Percentiles rank a stretch among this genome's conserved stretches.
phyloP scores from a whole-genome alignment of 2,329 filamentous ascomycete genomes.

The Cadophora malorum region DNA sequence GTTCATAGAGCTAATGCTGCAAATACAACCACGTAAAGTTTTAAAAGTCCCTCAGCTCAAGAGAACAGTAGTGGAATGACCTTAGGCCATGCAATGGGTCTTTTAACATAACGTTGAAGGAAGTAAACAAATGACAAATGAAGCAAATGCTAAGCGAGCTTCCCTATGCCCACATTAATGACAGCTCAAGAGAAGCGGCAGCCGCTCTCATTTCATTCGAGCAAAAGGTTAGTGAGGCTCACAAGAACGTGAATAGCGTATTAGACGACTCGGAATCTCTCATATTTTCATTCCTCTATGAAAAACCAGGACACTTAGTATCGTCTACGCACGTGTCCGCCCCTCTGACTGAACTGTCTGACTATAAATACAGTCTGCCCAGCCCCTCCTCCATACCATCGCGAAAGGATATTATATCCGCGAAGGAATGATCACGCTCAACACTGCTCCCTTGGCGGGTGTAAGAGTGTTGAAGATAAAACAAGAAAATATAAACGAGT shows the following conservation, averaged over 20 bases:
- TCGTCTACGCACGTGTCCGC: background rate
- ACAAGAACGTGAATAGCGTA: background rate
- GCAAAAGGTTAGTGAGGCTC: too few species aligned
- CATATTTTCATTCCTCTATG: background rate
- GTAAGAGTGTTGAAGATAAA: background rate
- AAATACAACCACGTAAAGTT: background rate
- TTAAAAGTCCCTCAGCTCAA: too few species aligned
- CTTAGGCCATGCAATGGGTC: too few species aligned
- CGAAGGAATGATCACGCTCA: background rate
- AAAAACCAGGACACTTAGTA: background rate
- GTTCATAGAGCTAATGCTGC: background rate
- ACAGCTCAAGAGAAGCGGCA: too few species aligned
- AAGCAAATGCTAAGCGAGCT: too few species aligned
- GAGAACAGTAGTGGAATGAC: too few species aligned
- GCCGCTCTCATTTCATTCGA: too few species aligned
- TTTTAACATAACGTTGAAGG: too few species aligned
- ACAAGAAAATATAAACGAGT: conserved; percentile 35
- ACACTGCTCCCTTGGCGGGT: background rate
- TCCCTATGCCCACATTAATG: too few species aligned
- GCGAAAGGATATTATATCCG: background rate
- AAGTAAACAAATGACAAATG: too few species aligned
- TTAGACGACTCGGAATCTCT: background rate
- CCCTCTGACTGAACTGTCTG: background rate
- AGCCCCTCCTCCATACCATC: background rate
- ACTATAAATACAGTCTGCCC: conserved; percentile 6